A percentile compares a stretch with the other conserved stretches of the same genome.
These are phyloP conservation scores for Myxozyma monticola DNA, from an alignment of 805 yeast genomes.

Conservation along the genomic window DNA sequence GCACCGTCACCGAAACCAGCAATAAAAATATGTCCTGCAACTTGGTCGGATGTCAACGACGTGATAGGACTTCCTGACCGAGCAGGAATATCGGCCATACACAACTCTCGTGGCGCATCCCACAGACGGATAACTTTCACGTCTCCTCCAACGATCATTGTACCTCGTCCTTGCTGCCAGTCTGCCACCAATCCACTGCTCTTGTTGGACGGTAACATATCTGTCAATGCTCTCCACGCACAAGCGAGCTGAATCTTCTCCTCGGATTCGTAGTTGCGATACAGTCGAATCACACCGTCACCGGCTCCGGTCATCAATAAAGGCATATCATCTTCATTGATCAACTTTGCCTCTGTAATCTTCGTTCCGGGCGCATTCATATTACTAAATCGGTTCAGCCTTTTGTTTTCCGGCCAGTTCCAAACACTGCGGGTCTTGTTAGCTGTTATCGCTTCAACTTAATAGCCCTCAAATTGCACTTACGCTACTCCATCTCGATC, in stretches of 20 bases:
- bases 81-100: constrained; percentile 85
- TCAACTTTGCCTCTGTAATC: constrained; percentile 78
- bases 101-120: constrained; percentile 94
- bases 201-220: constrained; percentile 73
- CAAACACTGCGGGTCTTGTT: constrained; percentile 53
- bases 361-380: constrained; percentile 85
- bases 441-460: not conserved
- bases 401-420: constrained; percentile 74
- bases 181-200: constrained; percentile 84
- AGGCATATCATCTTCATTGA: constrained; percentile 92
- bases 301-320: constrained; percentile 83
- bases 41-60: constrained; percentile 89
- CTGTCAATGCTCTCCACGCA: constrained; percentile 92
- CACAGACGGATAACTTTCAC: constrained; percentile 86
- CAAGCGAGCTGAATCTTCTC: constrained; percentile 64
- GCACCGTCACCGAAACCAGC: constrained; percentile 94
- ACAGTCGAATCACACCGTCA: constrained; percentile 90
- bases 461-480: not conserved
- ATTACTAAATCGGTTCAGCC: constrained; percentile 70
- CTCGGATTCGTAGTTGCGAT: constrained; percentile 66
- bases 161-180: constrained; percentile 96
- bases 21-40: constrained; percentile 84
- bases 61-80: constrained; percentile 87
- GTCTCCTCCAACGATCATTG: constrained; percentile 89
- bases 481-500: constrained; percentile 73